Evolutionary conservation across 2,329 filamentous ascomycete genomes (phyloP).

Genomic region (Epichloe hybrida): DNA sequence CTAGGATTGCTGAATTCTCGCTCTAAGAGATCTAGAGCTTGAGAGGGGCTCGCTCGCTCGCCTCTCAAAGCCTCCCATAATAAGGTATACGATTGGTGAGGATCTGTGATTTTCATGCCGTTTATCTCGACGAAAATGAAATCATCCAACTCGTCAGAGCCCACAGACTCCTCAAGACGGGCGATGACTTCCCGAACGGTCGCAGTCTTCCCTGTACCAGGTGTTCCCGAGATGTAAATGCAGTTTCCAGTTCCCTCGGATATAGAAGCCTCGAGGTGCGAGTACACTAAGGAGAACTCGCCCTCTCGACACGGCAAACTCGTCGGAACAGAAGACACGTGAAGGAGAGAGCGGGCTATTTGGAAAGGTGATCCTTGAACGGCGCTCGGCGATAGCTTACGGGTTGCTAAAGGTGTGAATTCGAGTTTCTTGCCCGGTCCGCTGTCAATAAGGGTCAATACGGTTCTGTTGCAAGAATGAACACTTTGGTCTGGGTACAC

Average conservation of each 20-base stretch:
- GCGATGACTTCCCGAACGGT: constrained; percentile 92
- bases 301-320: constrained; percentile 82
- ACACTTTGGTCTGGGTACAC: not conserved
- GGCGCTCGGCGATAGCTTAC: constrained; percentile 62
- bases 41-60: constrained; percentile 84
- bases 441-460: constrained; percentile 35
- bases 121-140: constrained; percentile 99
- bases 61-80: constrained; percentile 94
- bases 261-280: constrained; percentile 87
- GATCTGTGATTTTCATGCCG: constrained; percentile 98
- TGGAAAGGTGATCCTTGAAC: constrained; percentile 80
- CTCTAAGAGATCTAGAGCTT: constrained; percentile 82
- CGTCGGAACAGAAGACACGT: constrained; percentile 84
- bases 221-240: constrained; percentile 98
- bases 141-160: constrained; percentile 84
- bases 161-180: constrained; percentile 75
- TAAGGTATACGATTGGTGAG: constrained; percentile 87
- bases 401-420: constrained; percentile 88
- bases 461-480: constrained; percentile 9
- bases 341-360: constrained; percentile 72
- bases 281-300: constrained; percentile 86
- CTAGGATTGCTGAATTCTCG: constrained; percentile 86
- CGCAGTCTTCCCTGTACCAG: constrained; percentile 92
- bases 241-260: constrained; percentile 86
- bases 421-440: constrained; percentile 58